Evolutionary conservation across 208 protist species (phyloP), one percentile per base, ranked within the genome.

Genomic region (Naegleria fowleri): DNA sequence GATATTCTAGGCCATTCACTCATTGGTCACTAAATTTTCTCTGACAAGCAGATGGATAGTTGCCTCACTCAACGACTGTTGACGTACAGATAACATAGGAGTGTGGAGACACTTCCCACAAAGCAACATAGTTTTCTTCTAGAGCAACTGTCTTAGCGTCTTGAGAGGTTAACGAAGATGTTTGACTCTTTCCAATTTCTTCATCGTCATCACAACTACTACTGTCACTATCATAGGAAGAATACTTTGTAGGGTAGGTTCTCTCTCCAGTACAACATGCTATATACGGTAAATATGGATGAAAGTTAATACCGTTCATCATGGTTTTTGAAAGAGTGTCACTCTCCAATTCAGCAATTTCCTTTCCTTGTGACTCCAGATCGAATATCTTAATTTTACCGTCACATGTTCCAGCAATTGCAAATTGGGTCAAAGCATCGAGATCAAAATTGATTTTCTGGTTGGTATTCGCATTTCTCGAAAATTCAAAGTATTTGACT

Each of bases 371-470:
- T 48, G 15, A 0, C 9, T 9, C 11, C 13, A 88, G 15, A 58
- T 88, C 85, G 55, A 88, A 88, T 38, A 88, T 43, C 22, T 51
- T 58, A 48, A 52, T 25, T 58, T 38, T 88, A 29, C 85, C 85
- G 5, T 51, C 85, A n/a, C 16, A 5, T 40, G 22, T 58, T 38
- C 85, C 85, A 38, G 41, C 40, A 5, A 55, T 38, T 58, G 13
- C 7, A 9, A 43, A 88, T 58, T 58, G 33, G 5, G 41, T 39
- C 25, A 38, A 58, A 38, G 41, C 11, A 58, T 88, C 85, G 33
- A 29, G n/a, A 67, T 67, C 48, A 67, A 89, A 89, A 41, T 39
- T 29, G 5, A 89, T 67, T 67, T 67, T 89, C 19, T 67, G 48
- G 67, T 89, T 89, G 3, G 86, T 89, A 5, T 13, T 5, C 6